These are phyloP conservation scores for Leucocoprinus sp. DNA, from an alignment of 768 basidiomycete genomes.

Conservation along the genomic window DNA sequence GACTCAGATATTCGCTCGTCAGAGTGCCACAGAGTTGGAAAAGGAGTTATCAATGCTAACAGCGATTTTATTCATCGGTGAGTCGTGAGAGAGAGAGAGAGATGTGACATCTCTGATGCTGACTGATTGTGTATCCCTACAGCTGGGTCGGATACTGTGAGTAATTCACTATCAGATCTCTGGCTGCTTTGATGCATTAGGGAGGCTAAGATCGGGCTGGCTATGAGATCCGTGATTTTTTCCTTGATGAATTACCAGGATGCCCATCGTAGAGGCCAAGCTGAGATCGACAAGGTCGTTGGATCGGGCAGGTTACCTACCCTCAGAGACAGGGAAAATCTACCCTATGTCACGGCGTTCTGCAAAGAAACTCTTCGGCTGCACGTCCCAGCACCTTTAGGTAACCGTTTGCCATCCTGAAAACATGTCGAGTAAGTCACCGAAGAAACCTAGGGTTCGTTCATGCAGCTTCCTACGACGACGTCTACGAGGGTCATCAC, in stretches of 20 bases:
- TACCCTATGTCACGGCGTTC: neutral
- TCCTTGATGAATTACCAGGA: neutral
- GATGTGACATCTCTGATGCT: neutral
- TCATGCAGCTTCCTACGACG: neutral
- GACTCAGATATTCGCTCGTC: neutral
- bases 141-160: neutral
- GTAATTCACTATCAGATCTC: neutral
- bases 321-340: neutral
- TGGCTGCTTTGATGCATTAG: neutral
- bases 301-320: neutral
- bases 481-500: neutral
- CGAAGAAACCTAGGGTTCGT: neutral
- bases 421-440: neutral
- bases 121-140: neutral
- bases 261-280: neutral
- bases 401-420: neutral
- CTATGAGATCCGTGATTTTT: neutral
- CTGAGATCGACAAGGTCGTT: neutral
- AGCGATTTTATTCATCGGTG: neutral
- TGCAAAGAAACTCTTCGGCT: neutral
- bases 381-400: neutral
- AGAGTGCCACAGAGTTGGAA: neutral
- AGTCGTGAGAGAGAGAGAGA: neutral
- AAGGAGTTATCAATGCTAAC: neutral
- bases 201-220: neutral